A percentile compares a stretch with the other conserved stretches of the same genome.
phyloP scores from a whole-genome alignment of 768 basidiomycete genomes.

The Suillus ampliporus region DNA sequence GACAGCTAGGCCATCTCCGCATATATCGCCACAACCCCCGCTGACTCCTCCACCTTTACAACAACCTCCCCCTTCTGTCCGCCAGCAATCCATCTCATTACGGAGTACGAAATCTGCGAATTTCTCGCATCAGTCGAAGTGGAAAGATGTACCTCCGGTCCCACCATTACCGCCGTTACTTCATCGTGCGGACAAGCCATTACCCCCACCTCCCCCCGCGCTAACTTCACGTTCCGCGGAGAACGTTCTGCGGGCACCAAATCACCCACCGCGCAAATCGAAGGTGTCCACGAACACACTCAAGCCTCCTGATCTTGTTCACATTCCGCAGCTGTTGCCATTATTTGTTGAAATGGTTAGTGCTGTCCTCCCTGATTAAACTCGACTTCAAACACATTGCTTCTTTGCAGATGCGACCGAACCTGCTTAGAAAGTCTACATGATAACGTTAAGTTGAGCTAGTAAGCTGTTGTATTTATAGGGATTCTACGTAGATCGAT shows the following conservation, averaged over 20 bases:
- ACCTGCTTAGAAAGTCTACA: conserved; percentile 23
- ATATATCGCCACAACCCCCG: conserved; percentile 10
- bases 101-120: conserved; percentile 53
- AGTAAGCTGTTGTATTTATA: neutral
- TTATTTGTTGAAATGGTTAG: conserved; percentile 92
- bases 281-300: conserved; percentile 53
- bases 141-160: conserved; percentile 42
- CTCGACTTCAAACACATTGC: conserved; percentile 11
- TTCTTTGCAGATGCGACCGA: conserved; percentile 42
- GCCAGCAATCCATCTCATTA: conserved; percentile 49
- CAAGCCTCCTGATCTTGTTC: conserved; percentile 76
- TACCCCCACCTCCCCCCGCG: conserved; percentile 42
- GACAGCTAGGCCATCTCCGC: conserved; percentile 6
- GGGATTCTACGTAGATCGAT: neutral
- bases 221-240: conserved; percentile 14
- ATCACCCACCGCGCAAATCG: conserved; percentile 37
- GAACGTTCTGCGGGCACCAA: conserved; percentile 24
- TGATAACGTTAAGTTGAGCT: conserved; percentile 11
- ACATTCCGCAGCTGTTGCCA: conserved; percentile 84
- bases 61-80: conserved; percentile 12
- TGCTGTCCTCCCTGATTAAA: conserved; percentile 10
- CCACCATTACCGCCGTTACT: conserved; percentile 49
- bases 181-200: conserved; percentile 44
- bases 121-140: conserved; percentile 22
- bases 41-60: conserved; percentile 6